Evolutionary conservation across 352 stramenopile species (phyloP).

Genomic region (Pilasporangium apinafurcum): DNA sequence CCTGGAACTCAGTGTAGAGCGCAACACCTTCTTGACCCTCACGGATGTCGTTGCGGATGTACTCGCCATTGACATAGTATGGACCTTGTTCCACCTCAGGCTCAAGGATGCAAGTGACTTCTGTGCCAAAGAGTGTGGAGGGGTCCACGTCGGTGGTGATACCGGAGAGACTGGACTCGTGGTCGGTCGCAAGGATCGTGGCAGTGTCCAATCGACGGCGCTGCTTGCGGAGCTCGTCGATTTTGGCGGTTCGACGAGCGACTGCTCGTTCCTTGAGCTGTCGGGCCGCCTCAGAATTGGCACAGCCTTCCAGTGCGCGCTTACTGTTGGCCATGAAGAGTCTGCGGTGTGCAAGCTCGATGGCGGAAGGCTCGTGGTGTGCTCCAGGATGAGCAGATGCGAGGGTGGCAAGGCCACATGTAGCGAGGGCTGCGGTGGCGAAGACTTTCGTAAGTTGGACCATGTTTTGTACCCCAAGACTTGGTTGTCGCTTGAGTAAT

Average conservation of each 20-base stretch:
- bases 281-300: neutral
- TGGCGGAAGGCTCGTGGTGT: too few species aligned
- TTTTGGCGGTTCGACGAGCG: neutral
- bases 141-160: neutral
- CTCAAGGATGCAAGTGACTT: conserved; percentile 5
- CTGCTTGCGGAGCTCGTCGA: conserved; percentile 1
- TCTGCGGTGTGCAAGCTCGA: neutral
- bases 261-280: neutral
- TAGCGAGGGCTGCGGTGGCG: too few species aligned
- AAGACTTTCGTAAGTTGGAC: too few species aligned
- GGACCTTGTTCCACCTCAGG: conserved; percentile 4
- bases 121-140: conserved; percentile 1
- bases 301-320: conserved; percentile 3
- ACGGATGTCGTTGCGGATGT: conserved; percentile 5
- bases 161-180: conserved; percentile 3
- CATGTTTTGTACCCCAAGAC: too few species aligned
- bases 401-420: too few species aligned
- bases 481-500: too few species aligned
- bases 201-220: conserved; percentile 1
- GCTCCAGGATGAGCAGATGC: too few species aligned
- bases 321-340: conserved; percentile 1
- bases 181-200: conserved; percentile 1
- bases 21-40: conserved; percentile 2
- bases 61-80: conserved; percentile 10
- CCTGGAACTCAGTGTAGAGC: conserved; percentile 7